A percentile compares a stretch with the other conserved stretches of the same genome.
Conservation (phyloP, 1,139 yeast genomes). For the Suhomyces guaymorum region DNA sequence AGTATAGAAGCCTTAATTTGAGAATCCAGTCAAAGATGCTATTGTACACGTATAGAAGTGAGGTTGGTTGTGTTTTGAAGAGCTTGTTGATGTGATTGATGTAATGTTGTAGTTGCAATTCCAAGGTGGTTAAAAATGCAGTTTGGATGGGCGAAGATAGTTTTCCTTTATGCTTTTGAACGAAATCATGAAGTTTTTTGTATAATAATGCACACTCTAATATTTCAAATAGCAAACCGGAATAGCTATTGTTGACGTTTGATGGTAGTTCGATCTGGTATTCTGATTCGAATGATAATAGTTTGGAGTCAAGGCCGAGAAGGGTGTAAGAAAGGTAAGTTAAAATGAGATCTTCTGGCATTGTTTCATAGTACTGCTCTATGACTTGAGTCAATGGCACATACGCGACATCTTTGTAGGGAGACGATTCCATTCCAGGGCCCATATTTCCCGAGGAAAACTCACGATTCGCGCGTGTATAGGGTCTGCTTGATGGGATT, state of each 20-base stretch:
- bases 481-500: slow-evolving; percentile 7
- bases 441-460: slow-evolving; percentile 1
- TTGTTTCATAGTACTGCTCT: slow-evolving; percentile 36
- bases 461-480: slow-evolving; percentile 5
- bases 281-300: slow-evolving; percentile 48
- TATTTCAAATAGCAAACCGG: slow-evolving; percentile 57
- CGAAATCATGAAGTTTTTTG: slow-evolving; percentile 39
- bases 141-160: slow-evolving; percentile 57
- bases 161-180: slow-evolving; percentile 31
- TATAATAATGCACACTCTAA: slow-evolving; percentile 77
- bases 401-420: slow-evolving; percentile 5
- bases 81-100: slow-evolving; percentile 55
- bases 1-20: slow-evolving; percentile 57
- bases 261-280: slow-evolving; percentile 49
- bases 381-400: slow-evolving; percentile 20
- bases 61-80: slow-evolving; percentile 34
- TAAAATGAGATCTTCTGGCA: slow-evolving; percentile 52
- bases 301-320: slow-evolving; percentile 69
- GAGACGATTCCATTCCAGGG: slow-evolving; percentile 7
- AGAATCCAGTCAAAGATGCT: slow-evolving; percentile 53
- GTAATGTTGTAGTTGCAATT: slow-evolving; percentile 55
- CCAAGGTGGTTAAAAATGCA: slow-evolving; percentile 62
- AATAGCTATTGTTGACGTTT: slow-evolving; percentile 55
- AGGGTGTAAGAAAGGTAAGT: slow-evolving; percentile 65
- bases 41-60: slow-evolving; percentile 44